Conservation (phyloP, 2,329 filamentous ascomycete species). For the Cladosporium austrohemisphaericum region DNA sequence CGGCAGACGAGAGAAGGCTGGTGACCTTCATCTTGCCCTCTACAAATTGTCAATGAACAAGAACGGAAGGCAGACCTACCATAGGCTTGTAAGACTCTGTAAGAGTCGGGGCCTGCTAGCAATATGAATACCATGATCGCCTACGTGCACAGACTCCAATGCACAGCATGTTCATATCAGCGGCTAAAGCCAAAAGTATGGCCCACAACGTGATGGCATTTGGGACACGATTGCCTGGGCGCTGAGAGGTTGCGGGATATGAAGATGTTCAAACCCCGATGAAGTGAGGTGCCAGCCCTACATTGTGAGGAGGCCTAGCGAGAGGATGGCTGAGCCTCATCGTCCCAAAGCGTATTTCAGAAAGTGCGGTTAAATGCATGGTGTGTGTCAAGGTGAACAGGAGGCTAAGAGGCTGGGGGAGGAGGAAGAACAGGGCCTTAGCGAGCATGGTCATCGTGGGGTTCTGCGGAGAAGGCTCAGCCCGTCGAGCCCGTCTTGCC, state of each 20-base stretch:
- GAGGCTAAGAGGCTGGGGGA: too few species aligned
- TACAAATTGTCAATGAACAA: conserved; percentile 34
- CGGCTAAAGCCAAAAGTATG: conserved; percentile 57
- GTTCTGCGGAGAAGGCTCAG: conserved; percentile 4
- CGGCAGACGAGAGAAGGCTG: neutral
- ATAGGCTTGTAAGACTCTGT: neutral
- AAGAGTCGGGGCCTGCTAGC: neutral
- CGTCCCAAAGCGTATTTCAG: too few species aligned
- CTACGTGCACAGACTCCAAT: neutral
- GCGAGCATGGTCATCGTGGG: conserved; percentile 11
- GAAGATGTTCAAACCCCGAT: neutral
- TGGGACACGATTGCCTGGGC: neutral
- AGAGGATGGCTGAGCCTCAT: too few species aligned
- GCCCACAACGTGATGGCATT: neutral
- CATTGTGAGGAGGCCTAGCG: too few species aligned
- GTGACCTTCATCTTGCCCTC: conserved; percentile 17
- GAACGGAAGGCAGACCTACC: conserved; percentile 1
- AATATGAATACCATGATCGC: neutral
- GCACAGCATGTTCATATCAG: conserved; percentile 23
- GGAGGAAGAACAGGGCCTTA: too few species aligned
- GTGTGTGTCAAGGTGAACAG: too few species aligned
- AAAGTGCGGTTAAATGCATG: too few species aligned
- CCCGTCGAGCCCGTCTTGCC: neutral
- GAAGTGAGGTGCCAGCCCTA: too few species aligned
- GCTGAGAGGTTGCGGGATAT: neutral